Conservation (phyloP, 2,329 filamentous ascomycete species). For the Aspergillus glaucus region DNA sequence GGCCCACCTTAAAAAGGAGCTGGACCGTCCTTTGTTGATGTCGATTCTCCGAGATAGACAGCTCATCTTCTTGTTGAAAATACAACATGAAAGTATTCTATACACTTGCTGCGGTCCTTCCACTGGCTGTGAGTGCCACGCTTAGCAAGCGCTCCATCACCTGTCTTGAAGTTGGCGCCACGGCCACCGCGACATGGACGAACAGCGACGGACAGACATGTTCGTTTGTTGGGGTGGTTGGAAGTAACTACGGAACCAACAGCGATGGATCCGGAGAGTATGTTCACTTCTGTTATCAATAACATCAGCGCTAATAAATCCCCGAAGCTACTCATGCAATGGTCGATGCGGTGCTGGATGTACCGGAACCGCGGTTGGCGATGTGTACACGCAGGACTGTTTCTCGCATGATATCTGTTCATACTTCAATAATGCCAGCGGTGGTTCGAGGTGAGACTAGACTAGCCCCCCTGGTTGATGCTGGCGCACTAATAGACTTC, state of each 20-base stretch:
- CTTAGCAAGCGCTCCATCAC: slow-evolving; percentile 8
- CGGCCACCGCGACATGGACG: slow-evolving; percentile 10
- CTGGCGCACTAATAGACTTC: not conserved
- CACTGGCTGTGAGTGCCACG: not conserved
- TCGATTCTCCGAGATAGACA: not conserved
- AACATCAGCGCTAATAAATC: not conserved
- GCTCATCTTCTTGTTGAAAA: not conserved
- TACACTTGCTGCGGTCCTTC: slow-evolving; percentile 1
- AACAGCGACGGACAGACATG: slow-evolving; percentile 11
- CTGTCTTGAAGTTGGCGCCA: slow-evolving; percentile 10
- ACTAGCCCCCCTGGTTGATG: not conserved
- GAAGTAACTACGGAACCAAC: slow-evolving; percentile 11
- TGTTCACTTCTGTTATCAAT: not conserved
- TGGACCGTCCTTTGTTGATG: too few species aligned
- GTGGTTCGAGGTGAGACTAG: slow-evolving; percentile 5
- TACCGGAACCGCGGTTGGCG: slow-evolving; percentile 7
- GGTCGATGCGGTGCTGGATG: slow-evolving; percentile 14
- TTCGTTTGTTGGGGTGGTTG: slow-evolving; percentile 8
- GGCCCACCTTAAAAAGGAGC: too few species aligned
- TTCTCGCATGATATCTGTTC: slow-evolving; percentile 17
- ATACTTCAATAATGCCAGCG: slow-evolving; percentile 12
- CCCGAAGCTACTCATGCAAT: slow-evolving; percentile 13
- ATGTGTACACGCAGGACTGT: slow-evolving; percentile 15
- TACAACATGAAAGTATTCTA: not conserved
- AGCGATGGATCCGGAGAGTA: slow-evolving; percentile 9